Base-by-base conservation (phyloP, 768 basidiomycete genomes). In the Tephrocybe rancida region DNA sequence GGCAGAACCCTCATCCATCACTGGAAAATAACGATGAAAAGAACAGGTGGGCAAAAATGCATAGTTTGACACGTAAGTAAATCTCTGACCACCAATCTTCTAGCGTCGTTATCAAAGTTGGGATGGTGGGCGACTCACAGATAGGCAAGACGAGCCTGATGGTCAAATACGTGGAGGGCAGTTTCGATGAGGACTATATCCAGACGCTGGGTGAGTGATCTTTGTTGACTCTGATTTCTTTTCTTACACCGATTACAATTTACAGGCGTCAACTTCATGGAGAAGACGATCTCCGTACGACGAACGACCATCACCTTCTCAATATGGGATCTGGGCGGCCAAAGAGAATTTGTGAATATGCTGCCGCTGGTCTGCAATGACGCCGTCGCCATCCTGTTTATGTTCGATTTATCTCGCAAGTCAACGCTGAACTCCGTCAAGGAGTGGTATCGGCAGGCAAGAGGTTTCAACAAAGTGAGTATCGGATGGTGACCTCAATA, bases 121-220 rank as follows among this genome's bases (percentile, higher is more conserved):
- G 96, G 52, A 99, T 99, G 96, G 94, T 99, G 43, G 97, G 97
- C 45, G 96, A 99, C 78, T 95, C 94, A 66, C 96, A 98, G 78
- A 98, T 98, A 67, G 95, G 96, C 62, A 98, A 98, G 83, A 98
- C 96, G 59, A 94, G 92, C 73, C 80, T 98, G 69, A 98, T 98
- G 96, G 95, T 98, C 73, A 98, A 98, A 77, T 98, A 98, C 67
- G 95, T 98, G 56, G 96, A 99, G 76, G 96, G 96, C 48, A 93
- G 90, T 73, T 97, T 96, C 72, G 95, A 97, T 73, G 95, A 96
- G 78, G 96, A 98, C 72, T 98, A 98, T 76, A 98, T 99, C 70
- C 96, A 98, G 84, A 98, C 96, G 75, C 87, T 99, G 75, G 96
- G 93, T 88, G 66, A 52, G 86, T 75, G 21, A 24, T 5, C 39